Conservation (phyloP, 352 stramenopile genomes). For the Globisporangium parvum region DNA sequence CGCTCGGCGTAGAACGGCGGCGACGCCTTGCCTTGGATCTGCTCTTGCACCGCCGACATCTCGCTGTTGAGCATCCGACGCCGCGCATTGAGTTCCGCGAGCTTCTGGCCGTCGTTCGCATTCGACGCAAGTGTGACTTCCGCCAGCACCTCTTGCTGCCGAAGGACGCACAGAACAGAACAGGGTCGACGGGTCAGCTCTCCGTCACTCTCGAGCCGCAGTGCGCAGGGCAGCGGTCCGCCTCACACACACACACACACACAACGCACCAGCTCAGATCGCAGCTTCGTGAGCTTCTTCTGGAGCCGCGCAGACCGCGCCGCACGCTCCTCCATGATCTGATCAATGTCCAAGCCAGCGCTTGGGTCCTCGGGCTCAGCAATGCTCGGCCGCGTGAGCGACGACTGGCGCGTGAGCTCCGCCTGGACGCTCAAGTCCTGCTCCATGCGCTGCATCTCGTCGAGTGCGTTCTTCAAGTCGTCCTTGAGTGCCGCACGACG, state of each 20-base stretch:
- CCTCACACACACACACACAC: neutral
- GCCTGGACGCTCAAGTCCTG: conserved; percentile 36
- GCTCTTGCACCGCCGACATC: conserved; percentile 62
- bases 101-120: conserved; percentile 41
- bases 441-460: conserved; percentile 72
- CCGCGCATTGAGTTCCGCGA: conserved; percentile 41
- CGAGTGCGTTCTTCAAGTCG: conserved; percentile 54
- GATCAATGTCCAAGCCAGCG: conserved; percentile 34
- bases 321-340: conserved; percentile 35
- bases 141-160: conserved; percentile 59
- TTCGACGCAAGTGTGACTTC: conserved; percentile 51
- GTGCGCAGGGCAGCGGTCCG: neutral
- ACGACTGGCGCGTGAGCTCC: conserved; percentile 16
- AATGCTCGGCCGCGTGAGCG: conserved; percentile 23
- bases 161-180: neutral
- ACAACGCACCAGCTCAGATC: conserved; percentile 27
- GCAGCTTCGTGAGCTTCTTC: conserved; percentile 39
- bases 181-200: neutral
- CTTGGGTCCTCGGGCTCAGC: conserved; percentile 6
- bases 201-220: neutral
- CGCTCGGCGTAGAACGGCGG: conserved; percentile 21
- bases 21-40: conserved; percentile 13
- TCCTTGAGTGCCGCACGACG: conserved; percentile 58
- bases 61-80: conserved; percentile 69
- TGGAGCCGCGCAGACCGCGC: conserved; percentile 33